Evolutionary conservation across 129 eudicot species (phyloP).

Genomic region (Flaveria linearis): DNA sequence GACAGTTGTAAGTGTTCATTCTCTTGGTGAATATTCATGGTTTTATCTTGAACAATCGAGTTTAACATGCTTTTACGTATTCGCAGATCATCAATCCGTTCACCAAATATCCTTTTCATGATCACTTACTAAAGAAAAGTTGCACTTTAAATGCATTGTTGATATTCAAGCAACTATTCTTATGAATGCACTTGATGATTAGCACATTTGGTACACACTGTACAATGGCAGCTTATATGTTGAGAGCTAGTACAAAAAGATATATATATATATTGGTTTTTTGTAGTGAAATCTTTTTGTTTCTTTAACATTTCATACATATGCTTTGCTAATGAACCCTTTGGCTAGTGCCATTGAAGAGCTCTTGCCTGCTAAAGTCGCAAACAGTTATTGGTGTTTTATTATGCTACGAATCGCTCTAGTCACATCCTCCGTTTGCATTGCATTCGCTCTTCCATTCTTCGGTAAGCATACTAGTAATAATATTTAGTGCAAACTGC

Average conservation of each 20-base stretch:
- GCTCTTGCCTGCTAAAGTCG: conserved; percentile 57
- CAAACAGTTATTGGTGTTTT: conserved; percentile 51
- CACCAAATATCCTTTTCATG: conserved; percentile 38
- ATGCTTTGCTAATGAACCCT: conserved; percentile 84
- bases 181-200: background rate
- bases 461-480: conserved; percentile 57
- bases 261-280: background rate
- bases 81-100: conserved; percentile 36
- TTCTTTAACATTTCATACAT: conserved; percentile 57
- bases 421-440: conserved; percentile 64
- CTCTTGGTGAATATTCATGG: background rate
- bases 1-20: conserved; percentile 68
- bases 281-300: background rate
- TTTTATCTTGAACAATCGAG: background rate
- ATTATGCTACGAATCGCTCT: conserved; percentile 61
- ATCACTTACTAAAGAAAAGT: background rate
- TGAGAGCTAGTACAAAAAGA: background rate
- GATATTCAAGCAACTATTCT: too few species aligned
- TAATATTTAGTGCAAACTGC: background rate
- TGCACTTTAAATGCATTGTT: background rate
- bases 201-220: background rate
- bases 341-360: conserved; percentile 91
- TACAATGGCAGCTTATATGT: background rate
- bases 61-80: conserved; percentile 10
- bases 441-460: conserved; percentile 83